phyloP scores from a whole-genome alignment of 2,329 filamentous ascomycete genomes.

The Ophiocordyceps camponoti-rufipedis region DNA sequence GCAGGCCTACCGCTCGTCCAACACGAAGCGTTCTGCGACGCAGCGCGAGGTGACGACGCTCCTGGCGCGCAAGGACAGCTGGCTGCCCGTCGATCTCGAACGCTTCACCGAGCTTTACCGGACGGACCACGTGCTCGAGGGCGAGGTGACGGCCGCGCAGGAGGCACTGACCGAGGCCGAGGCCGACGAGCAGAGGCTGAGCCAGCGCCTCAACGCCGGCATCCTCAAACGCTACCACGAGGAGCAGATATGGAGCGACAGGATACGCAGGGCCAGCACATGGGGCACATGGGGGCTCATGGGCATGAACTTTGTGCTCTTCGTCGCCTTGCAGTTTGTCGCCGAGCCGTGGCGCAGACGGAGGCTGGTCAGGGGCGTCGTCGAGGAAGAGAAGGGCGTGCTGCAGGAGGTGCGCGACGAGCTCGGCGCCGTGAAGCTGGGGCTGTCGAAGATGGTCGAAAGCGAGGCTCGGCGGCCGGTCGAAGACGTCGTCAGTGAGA shows the following conservation, averaged over 20 bases:
- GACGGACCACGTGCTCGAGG: conserved; percentile 83
- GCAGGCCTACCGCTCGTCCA: conserved; percentile 63
- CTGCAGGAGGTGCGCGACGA: conserved; percentile 29
- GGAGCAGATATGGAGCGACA: conserved; percentile 98
- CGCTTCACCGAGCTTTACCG: conserved; percentile 87
- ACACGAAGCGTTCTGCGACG: conserved; percentile 65
- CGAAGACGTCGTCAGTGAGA: not conserved
- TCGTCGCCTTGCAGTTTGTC: conserved; percentile 71
- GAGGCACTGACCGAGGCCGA: conserved; percentile 59
- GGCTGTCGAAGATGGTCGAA: conserved; percentile 6
- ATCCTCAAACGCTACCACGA: conserved; percentile 92
- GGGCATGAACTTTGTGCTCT: conserved; percentile 84
- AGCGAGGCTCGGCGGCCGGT: conserved; percentile 1
- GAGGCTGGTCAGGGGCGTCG: conserved; percentile 66
- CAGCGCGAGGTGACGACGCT: conserved; percentile 93
- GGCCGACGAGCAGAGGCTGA: conserved; percentile 59
- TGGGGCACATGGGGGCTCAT: conserved; percentile 98
- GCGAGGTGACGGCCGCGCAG: conserved; percentile 56
- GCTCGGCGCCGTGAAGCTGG: conserved; percentile 16
- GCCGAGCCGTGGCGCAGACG: conserved; percentile 83
- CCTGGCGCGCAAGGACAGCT: conserved; percentile 83
- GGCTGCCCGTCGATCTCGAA: conserved; percentile 75
- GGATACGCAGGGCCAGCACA: conserved; percentile 86
- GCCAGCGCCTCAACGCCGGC: conserved; percentile 56
- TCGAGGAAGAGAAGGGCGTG: conserved; percentile 52